Base-by-base conservation (phyloP, 2,329 filamentous ascomycete species). In the Exophiala lecanii-corni region DNA sequence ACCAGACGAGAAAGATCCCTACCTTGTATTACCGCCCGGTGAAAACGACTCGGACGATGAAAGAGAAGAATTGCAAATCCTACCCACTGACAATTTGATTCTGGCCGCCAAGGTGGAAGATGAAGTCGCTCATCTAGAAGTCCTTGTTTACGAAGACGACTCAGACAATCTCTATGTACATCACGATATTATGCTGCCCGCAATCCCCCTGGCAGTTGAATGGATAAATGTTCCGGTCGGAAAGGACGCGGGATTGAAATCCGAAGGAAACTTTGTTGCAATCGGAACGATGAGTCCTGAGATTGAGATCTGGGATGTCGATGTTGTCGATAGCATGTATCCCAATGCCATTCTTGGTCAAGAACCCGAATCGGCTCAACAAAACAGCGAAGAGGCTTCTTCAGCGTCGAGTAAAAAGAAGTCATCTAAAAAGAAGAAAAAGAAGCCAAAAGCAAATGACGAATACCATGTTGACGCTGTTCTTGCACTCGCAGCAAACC, bases 161-260 rank as follows among this genome's bases (percentile, higher is more conserved):
- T 86, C 83, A 33, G 92, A 97, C 68, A 98, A 98, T 63, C 82
- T 98, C 49, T 98, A 98, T 65, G 91, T 98, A 17, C 92, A 98
- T 70, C 92, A 98, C 76, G 92, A 98, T 66, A 94, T 98, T 58
- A 97, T 98, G 91, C 78, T 98, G 43, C 92, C 92, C 21, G 91
- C 91, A 17, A 95, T 98, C 60, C 92, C 92, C 9, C 79, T 98
- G 5, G 92, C 88, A 59, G 78, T 97, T 30, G 92, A 98, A 70
- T 98, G 92, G 92, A 70, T 98, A 33, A 87, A 96, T 62, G 75
- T 95, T 43, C 84, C 88, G n/a, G 88, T 95, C 25, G 83, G 85
- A 53, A 87, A 88, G 62, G 67, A 74, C 9, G 68, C 75, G 4
- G 76, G 78, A 31, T 78, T 78, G 49, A 79, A 85, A 51, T 74